phyloP scores from a whole-genome alignment of 495 filamentous ascomycete genomes.

The Penicillium tannophilum region DNA sequence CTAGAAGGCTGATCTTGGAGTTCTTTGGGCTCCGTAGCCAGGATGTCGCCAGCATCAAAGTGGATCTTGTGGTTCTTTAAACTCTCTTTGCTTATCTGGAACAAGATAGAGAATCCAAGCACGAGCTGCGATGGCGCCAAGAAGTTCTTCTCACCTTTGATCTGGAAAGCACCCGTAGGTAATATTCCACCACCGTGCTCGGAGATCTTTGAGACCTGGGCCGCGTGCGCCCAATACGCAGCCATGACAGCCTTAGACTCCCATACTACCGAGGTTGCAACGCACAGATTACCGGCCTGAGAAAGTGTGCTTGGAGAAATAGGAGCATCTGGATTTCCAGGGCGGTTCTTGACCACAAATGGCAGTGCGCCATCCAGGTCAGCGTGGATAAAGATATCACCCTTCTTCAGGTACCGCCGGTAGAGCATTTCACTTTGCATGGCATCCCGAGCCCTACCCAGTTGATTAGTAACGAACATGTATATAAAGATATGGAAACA shows the following conservation, averaged over 20 bases:
- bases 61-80: slow-evolving; percentile 75
- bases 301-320: slow-evolving; percentile 89
- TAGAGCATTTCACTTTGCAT: slow-evolving; percentile 94
- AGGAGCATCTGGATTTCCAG: slow-evolving; percentile 71
- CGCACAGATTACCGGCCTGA: slow-evolving; percentile 82
- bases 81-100: slow-evolving; percentile 87
- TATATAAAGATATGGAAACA: slow-evolving; percentile 11
- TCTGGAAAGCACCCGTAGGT: slow-evolving; percentile 71
- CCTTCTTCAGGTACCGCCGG: slow-evolving; percentile 77
- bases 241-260: slow-evolving; percentile 94
- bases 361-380: slow-evolving; percentile 82
- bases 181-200: slow-evolving; percentile 74
- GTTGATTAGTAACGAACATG: slow-evolving; percentile 13
- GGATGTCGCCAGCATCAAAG: slow-evolving; percentile 38
- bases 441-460: slow-evolving; percentile 70
- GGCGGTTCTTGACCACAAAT: slow-evolving; percentile 84
- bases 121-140: slow-evolving; percentile 86
- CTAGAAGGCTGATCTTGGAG: background rate
- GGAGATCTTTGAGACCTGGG: slow-evolving; percentile 84
- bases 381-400: slow-evolving; percentile 90
- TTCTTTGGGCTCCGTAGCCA: slow-evolving; percentile 9
- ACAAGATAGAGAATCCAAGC: slow-evolving; percentile 84
- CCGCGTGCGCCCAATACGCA: slow-evolving; percentile 88
- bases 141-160: slow-evolving; percentile 85
- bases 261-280: slow-evolving; percentile 87